These are phyloP conservation scores for Sporothrix sp. DNA, from an alignment of 2,329 filamentous ascomycete genomes.

Conservation along the genomic window DNA sequence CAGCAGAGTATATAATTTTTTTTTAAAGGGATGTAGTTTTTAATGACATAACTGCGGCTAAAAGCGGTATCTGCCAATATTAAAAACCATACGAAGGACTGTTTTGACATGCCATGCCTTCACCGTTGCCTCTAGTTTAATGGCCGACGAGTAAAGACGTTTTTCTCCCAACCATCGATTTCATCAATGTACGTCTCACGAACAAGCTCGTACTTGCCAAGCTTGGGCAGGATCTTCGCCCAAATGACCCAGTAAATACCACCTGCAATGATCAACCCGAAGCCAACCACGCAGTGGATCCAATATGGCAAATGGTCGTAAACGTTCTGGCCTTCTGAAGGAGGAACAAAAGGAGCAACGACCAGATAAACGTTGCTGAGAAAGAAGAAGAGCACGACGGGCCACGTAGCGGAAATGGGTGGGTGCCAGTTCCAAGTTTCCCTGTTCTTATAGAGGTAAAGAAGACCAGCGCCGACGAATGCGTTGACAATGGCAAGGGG, in stretches of 20 bases:
- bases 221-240: constrained; percentile 40
- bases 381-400: constrained; percentile 49
- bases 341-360: constrained; percentile 48
- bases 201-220: constrained; percentile 46
- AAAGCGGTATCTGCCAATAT: too few relatives aligned
- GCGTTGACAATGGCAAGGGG: constrained; percentile 50
- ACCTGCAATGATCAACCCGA: constrained; percentile 42
- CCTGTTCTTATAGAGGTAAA: constrained; percentile 43
- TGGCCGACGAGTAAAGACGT: constrained; percentile 41
- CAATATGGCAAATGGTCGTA: constrained; percentile 47
- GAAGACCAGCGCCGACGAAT: constrained; percentile 43
- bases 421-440: constrained; percentile 41
- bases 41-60: too few relatives aligned
- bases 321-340: constrained; percentile 40
- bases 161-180: constrained; percentile 54
- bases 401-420: constrained; percentile 44
- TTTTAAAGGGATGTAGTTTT: too few relatives aligned
- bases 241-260: constrained; percentile 48
- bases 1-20: too few relatives aligned
- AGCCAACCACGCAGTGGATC: constrained; percentile 48
- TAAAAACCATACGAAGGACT: too few relatives aligned
- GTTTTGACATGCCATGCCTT: too few relatives aligned
- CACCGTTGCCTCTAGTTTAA: too few relatives aligned
- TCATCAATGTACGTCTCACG: constrained; percentile 44
- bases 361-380: constrained; percentile 53